These are phyloP conservation scores for Lichenothelia convexa DNA, from an alignment of 495 filamentous ascomycete genomes.

Conservation along the genomic window DNA sequence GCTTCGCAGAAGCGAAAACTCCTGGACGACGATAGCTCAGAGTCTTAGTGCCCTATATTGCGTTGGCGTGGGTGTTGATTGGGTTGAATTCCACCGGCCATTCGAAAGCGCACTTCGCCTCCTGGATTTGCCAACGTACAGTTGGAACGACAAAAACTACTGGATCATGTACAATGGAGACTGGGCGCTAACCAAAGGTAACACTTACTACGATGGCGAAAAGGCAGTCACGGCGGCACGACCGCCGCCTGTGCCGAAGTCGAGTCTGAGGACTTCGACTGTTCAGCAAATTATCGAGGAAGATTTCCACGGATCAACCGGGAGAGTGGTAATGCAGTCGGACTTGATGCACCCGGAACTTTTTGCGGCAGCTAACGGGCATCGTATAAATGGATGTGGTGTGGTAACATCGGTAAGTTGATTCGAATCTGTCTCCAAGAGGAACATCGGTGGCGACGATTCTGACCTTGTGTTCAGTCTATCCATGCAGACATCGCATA, in stretches of 20 bases:
- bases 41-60: constrained; percentile 3
- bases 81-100: constrained; percentile 5
- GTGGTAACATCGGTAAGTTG: too few relatives aligned
- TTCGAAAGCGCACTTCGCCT: constrained; percentile 1
- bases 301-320: not conserved
- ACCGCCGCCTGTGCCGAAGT: too few relatives aligned
- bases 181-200: constrained; percentile 22
- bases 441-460: too few relatives aligned
- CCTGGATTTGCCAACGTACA: constrained; percentile 5
- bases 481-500: constrained; percentile 5
- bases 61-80: constrained; percentile 6
- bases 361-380: not conserved
- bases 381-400: constrained; percentile 2
- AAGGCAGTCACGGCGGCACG: too few relatives aligned
- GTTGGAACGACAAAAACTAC: constrained; percentile 23
- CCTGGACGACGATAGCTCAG: constrained; percentile 4
- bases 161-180: constrained; percentile 26
- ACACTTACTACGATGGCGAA: constrained; percentile 8
- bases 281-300: constrained; percentile 4
- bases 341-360: constrained; percentile 3
- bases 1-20: constrained; percentile 4
- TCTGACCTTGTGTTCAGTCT: constrained; percentile 2
- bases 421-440: too few relatives aligned
- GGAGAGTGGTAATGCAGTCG: constrained; percentile 3
- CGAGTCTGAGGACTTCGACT: not conserved